Conservation (phyloP, 1,139 yeast species). For the Candida tunisiensis region DNA sequence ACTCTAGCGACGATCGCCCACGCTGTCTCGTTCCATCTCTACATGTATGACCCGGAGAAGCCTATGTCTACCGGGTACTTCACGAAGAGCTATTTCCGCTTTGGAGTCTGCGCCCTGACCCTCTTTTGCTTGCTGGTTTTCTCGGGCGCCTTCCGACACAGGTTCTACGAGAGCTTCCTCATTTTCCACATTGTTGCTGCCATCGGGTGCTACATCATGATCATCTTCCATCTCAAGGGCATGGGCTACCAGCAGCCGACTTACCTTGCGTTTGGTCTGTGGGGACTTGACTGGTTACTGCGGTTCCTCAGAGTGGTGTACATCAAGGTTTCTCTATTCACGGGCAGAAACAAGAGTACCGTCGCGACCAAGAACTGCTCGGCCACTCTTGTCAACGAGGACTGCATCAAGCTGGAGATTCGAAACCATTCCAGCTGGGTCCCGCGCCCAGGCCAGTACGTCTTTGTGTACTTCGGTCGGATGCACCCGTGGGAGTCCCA, state of each 20-base stretch:
- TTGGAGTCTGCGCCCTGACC: slow-evolving; percentile 43
- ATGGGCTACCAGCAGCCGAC: slow-evolving; percentile 31
- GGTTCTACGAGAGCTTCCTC: slow-evolving; percentile 31
- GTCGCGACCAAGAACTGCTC: slow-evolving; percentile 20
- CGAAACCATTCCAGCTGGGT: slow-evolving; percentile 24
- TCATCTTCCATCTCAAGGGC: slow-evolving; percentile 31
- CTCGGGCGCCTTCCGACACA: slow-evolving; percentile 32
- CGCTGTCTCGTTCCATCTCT: slow-evolving; percentile 21
- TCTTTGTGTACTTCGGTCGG: slow-evolving; percentile 36
- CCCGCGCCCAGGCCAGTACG: slow-evolving; percentile 45
- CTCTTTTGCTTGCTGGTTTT: slow-evolving; percentile 29
- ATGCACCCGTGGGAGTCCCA: slow-evolving; percentile 34
- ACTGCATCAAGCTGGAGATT: slow-evolving; percentile 14
- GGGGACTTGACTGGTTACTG: slow-evolving; percentile 26
- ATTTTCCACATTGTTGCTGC: slow-evolving; percentile 27
- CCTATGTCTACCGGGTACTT: too few species aligned
- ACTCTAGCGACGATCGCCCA: slow-evolving; percentile 28
- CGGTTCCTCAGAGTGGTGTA: slow-evolving; percentile 22
- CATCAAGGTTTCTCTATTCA: slow-evolving; percentile 22
- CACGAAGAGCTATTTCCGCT: slow-evolving; percentile 23
- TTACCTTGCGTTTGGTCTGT: slow-evolving; percentile 22
- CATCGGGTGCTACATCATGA: slow-evolving; percentile 26
- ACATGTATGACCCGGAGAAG: slow-evolving; percentile 20
- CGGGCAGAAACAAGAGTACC: slow-evolving; percentile 14
- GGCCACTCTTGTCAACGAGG: slow-evolving; percentile 17